Conservation (phyloP, 2,329 filamentous ascomycete genomes). For the Periconia sp. region DNA sequence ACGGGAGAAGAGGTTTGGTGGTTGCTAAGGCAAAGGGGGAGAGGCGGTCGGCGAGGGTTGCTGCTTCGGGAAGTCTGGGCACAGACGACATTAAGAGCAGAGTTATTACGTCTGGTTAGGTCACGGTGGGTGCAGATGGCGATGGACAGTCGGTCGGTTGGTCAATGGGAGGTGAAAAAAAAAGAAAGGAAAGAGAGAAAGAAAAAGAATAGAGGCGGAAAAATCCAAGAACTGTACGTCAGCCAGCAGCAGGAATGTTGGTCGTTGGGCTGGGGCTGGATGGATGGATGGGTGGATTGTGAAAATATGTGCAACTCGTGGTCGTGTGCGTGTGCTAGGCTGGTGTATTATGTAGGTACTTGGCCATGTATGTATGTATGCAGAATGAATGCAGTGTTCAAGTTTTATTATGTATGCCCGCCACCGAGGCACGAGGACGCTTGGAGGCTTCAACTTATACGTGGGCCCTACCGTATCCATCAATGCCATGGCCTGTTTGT, state of each 20-base stretch:
- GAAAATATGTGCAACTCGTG: neutral
- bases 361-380: no score
- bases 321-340: neutral
- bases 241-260: neutral
- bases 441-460: no score
- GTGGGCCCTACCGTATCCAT: no score
- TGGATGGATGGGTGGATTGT: neutral
- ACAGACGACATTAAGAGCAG: conserved; percentile 2
- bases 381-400: no score
- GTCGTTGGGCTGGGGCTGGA: no score
- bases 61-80: conserved; percentile 2
- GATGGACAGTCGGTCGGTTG: neutral
- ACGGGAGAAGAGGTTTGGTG: conserved; percentile 5
- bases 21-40: conserved; percentile 3
- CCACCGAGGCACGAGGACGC: no score
- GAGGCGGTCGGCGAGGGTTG: conserved; percentile 1
- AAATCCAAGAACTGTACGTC: neutral
- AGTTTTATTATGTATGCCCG: no score
- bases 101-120: neutral
- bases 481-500: no score
- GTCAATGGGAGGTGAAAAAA: neutral
- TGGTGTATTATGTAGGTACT: neutral
- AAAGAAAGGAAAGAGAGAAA: neutral
- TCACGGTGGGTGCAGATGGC: neutral
- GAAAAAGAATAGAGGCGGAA: neutral